Evolutionary conservation across 495 filamentous ascomycete species (phyloP).

Genomic region (Lindgomyces ingoldianus): DNA sequence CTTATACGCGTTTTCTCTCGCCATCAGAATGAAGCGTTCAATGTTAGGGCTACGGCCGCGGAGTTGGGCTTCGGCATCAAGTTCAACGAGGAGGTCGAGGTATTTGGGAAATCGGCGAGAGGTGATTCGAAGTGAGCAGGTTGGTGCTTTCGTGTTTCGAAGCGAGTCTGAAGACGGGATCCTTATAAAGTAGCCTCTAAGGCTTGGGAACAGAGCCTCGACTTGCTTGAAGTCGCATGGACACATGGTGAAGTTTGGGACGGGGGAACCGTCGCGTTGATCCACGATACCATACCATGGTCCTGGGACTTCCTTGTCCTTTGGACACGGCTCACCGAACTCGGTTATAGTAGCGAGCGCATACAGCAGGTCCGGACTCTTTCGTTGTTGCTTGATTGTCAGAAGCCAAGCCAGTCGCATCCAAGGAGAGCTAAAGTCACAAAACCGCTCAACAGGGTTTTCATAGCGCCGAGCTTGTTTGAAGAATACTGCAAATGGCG

Average conservation of each 20-base stretch:
- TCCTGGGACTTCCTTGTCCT: slow-evolving; percentile 46
- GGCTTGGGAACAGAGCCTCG: slow-evolving; percentile 43
- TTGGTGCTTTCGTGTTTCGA: slow-evolving; percentile 11
- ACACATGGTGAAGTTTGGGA: slow-evolving; percentile 57
- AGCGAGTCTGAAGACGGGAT: slow-evolving; percentile 25
- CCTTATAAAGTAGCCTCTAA: slow-evolving; percentile 41
- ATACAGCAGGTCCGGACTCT: slow-evolving; percentile 58
- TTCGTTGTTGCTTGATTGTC: slow-evolving; percentile 57
- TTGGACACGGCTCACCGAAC: slow-evolving; percentile 53
- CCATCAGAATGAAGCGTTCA: slow-evolving; percentile 53
- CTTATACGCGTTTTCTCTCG: slow-evolving; percentile 52
- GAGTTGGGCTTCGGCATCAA: slow-evolving; percentile 52
- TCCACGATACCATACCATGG: slow-evolving; percentile 65
- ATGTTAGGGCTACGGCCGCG: slow-evolving; percentile 50
- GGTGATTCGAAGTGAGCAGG: slow-evolving; percentile 36
- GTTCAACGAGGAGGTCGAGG: slow-evolving; percentile 61
- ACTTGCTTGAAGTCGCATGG: slow-evolving; percentile 40
- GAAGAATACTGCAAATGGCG: slow-evolving; percentile 56
- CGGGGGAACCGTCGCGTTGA: slow-evolving; percentile 49
- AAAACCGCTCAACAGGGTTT: slow-evolving; percentile 50
- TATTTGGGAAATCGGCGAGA: slow-evolving; percentile 55
- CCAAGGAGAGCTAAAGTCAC: slow-evolving; percentile 66
- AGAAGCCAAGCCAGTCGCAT: slow-evolving; percentile 67
- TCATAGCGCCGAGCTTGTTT: slow-evolving; percentile 50
- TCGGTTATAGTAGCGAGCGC: slow-evolving; percentile 51